Evolutionary conservation across 2,329 filamentous ascomycete genomes (phyloP), one percentile per base, ranked within the genome.

Genomic region (Nothopassalora personata): DNA sequence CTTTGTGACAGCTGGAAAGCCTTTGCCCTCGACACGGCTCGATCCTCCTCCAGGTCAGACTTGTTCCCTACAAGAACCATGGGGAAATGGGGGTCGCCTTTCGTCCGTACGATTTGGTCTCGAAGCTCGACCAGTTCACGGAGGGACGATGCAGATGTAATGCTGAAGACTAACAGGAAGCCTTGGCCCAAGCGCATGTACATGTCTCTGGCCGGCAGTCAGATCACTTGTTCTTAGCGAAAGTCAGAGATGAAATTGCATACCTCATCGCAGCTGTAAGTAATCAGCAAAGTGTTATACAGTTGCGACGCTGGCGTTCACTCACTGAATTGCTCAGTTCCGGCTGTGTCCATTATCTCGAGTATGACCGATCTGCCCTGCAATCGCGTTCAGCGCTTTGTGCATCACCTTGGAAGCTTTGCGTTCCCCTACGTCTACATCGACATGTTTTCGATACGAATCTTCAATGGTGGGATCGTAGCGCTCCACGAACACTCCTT

Each of bases 151-250:
- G 83, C 80, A 62, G 90, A 94, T 18, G 90, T 93, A 71, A 96
- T 96, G 75, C 89, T 93, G 77, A 96, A 96, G 59, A 96, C 91
- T 39, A 96, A 82, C 57, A 96, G 83, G 73, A 96, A 96, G 0
- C 91, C 91, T 76, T 96, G 90, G 57, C 91, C 91, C 43, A 91
- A 90, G 73, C 94, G 94, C 90, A 96, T 95, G 79, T 96, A 94
- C 49, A 93, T 80, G 72, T 94, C 90, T 71, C 89, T 66, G 53
- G 15, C 6, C 46, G 13, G 23, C 45, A 83, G 50, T 55, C 46
- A 33, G 56, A 39, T 50, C 10, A 28, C 18, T 27, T 27, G 36
- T 47, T 55, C 23, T 23, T 23, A 23, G 23, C 3, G 23, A 23
- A 23, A 23, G 23, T 23, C 3, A 23, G 31, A 62, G 53, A 28